A percentile compares a stretch with the other conserved stretches of the same genome.
These are phyloP conservation scores for Penicillium griseofulvum DNA, from an alignment of 2,329 filamentous ascomycete species.

Conservation along the genomic window DNA sequence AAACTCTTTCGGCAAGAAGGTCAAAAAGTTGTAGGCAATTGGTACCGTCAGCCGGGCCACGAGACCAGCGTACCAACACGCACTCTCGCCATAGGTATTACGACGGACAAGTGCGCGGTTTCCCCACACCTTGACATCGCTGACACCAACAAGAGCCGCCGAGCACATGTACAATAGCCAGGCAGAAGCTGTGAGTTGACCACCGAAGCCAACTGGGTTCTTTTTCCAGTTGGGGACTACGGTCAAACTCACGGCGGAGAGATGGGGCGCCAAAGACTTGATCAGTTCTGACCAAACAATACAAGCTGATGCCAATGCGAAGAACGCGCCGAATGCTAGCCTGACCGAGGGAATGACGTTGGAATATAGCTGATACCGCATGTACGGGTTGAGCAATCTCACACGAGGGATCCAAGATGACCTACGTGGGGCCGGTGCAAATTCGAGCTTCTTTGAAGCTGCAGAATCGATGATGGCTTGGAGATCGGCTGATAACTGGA, in stretches of 20 bases:
- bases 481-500: constrained; percentile 69
- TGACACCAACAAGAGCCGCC: constrained; percentile 81
- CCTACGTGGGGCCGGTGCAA: constrained; percentile 59
- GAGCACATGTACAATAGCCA: constrained; percentile 98
- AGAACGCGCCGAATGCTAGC: constrained; percentile 62
- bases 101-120: constrained; percentile 85
- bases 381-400: constrained; percentile 72
- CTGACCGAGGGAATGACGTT: constrained; percentile 68
- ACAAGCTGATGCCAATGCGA: constrained; percentile 72
- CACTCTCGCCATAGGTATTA: constrained; percentile 88
- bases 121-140: constrained; percentile 95
- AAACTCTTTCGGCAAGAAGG: constrained; percentile 71
- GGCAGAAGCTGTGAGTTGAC: constrained; percentile 75
- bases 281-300: constrained; percentile 94
- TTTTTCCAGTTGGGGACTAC: constrained; percentile 67
- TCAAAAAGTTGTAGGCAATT: constrained; percentile 93
- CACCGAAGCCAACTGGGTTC: constrained; percentile 77
- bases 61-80: constrained; percentile 93
- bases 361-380: constrained; percentile 74
- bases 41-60: constrained; percentile 91
- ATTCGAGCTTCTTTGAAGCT: constrained; percentile 75
- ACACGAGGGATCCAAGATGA: constrained; percentile 55
- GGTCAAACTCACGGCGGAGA: constrained; percentile 67
- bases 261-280: constrained; percentile 72
- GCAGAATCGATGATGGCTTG: constrained; percentile 83